Percentiles rank a stretch among this genome's conserved stretches.
phyloP scores from a whole-genome alignment of 2,329 filamentous ascomycete genomes.

The Beauveria sp. region DNA sequence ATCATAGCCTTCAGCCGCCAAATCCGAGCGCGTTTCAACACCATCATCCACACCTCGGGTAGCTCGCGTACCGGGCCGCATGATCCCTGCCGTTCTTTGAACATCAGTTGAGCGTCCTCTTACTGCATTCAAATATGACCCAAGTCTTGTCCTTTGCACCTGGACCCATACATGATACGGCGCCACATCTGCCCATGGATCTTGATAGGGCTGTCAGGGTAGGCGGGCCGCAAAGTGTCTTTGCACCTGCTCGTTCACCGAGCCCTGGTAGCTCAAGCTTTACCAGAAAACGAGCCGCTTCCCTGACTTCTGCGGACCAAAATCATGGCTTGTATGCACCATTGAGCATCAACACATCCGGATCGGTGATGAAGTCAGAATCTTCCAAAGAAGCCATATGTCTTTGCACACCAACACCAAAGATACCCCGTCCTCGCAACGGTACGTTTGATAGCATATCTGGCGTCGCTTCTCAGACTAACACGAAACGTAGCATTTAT shows the following conservation, averaged over 20 bases:
- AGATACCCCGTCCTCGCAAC: conserved; percentile 51
- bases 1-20: background rate
- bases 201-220: conserved; percentile 16
- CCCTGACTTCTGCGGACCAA: conserved; percentile 38
- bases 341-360: conserved; percentile 21
- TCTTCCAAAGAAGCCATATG: conserved; percentile 40
- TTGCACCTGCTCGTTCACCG: conserved; percentile 11
- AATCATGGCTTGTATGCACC: conserved; percentile 27
- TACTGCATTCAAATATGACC: conserved; percentile 16
- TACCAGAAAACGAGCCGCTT: conserved; percentile 36
- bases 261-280: conserved; percentile 11
- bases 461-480: background rate
- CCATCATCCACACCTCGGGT: background rate
- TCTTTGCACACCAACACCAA: conserved; percentile 48
- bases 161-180: conserved; percentile 18
- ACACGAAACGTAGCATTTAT: conserved; percentile 68
- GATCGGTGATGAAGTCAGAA: conserved; percentile 22
- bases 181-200: conserved; percentile 17
- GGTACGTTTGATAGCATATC: conserved; percentile 35
- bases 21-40: background rate
- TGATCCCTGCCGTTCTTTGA: background rate
- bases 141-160: conserved; percentile 19
- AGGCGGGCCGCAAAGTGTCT: conserved; percentile 10
- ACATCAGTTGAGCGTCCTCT: conserved; percentile 1
- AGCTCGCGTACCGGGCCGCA: background rate